Evolutionary conservation across 768 basidiomycete genomes (phyloP).

Genomic region (Scleroderma citrinum): DNA sequence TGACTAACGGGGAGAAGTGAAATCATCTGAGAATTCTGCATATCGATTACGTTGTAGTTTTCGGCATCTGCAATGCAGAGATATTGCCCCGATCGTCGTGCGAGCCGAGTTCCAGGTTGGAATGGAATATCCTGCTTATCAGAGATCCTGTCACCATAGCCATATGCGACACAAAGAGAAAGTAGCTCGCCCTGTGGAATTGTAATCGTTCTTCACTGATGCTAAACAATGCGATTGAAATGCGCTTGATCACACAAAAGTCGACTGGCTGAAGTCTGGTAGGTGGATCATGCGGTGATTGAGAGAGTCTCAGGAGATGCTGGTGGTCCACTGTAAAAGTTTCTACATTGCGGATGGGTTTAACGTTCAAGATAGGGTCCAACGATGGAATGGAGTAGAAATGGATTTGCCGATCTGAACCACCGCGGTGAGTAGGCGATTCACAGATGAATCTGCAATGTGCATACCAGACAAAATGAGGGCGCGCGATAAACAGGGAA

Average conservation of each 20-base stretch:
- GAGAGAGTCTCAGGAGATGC: conserved; percentile 49
- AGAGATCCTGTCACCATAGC: too few species aligned
- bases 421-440: conserved; percentile 1
- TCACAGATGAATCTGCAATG: conserved; percentile 2
- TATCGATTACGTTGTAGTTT: conserved; percentile 73
- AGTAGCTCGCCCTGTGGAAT: conserved; percentile 48
- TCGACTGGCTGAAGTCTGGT: conserved; percentile 49
- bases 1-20: conserved; percentile 80
- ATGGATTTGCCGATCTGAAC: conserved; percentile 56
- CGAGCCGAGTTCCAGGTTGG: conserved; percentile 50
- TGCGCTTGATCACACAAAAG: conserved; percentile 69
- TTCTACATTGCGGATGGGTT: conserved; percentile 75
- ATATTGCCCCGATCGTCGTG: conserved; percentile 53
- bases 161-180: neutral
- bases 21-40: conserved; percentile 62
- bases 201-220: conserved; percentile 56
- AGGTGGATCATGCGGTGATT: conserved; percentile 33
- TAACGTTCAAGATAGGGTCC: conserved; percentile 61
- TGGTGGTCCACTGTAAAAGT: conserved; percentile 80
- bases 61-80: conserved; percentile 73
- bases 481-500: conserved; percentile 69
- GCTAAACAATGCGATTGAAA: conserved; percentile 54
- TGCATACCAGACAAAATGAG: conserved; percentile 70
- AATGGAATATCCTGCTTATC: conserved; percentile 62
- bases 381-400: conserved; percentile 80